These are phyloP conservation scores for Volvariella surrecta DNA, from an alignment of 1,284 basidiomycete species.

Conservation along the genomic window DNA sequence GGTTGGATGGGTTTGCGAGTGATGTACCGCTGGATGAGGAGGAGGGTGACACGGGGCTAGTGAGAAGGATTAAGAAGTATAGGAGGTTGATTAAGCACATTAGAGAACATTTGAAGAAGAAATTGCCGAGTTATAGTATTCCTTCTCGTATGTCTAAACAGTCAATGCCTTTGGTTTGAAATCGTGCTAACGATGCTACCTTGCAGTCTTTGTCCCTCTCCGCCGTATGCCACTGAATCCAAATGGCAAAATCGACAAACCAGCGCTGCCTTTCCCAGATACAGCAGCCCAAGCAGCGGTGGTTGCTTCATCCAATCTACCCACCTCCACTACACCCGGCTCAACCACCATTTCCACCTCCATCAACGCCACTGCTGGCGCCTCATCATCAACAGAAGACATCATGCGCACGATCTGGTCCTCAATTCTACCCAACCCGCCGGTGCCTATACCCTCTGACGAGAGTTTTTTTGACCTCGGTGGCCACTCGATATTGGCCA, in stretches of 20 bases:
- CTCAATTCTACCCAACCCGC: slow-evolving; percentile 75
- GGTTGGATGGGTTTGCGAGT: slow-evolving; percentile 69
- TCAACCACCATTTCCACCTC: no score
- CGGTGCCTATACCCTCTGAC: slow-evolving; percentile 75
- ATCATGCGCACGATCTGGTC: slow-evolving; percentile 82
- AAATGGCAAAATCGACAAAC: slow-evolving; percentile 99
- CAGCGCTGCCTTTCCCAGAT: slow-evolving; percentile 97
- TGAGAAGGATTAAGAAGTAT: slow-evolving; percentile 76
- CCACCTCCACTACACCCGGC: no score
- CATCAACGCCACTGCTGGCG: slow-evolving; percentile 18
- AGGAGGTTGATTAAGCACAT: slow-evolving; percentile 89
- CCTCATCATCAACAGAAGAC: slow-evolving; percentile 67
- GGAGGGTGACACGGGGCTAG: slow-evolving; percentile 46
- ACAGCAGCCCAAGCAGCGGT: slow-evolving; percentile 67
- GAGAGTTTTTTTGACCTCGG: slow-evolving; percentile 99
- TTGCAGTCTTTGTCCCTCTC: slow-evolving; percentile 86
- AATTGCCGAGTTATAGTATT: slow-evolving; percentile 90
- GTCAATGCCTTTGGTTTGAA: no score
- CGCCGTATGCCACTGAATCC: slow-evolving; percentile 97
- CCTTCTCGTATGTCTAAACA: slow-evolving; percentile 74
- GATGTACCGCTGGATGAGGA: slow-evolving; percentile 57
- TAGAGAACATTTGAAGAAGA: slow-evolving; percentile 94
- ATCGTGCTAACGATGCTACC: slow-evolving; percentile 7
- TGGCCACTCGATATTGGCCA: slow-evolving; percentile 97
- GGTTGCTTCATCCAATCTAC: no score